A percentile compares a stretch with the other conserved stretches of the same genome.
Conservation (phyloP, 805 yeast genomes). For the Cyberlindnera galapagoensis region DNA sequence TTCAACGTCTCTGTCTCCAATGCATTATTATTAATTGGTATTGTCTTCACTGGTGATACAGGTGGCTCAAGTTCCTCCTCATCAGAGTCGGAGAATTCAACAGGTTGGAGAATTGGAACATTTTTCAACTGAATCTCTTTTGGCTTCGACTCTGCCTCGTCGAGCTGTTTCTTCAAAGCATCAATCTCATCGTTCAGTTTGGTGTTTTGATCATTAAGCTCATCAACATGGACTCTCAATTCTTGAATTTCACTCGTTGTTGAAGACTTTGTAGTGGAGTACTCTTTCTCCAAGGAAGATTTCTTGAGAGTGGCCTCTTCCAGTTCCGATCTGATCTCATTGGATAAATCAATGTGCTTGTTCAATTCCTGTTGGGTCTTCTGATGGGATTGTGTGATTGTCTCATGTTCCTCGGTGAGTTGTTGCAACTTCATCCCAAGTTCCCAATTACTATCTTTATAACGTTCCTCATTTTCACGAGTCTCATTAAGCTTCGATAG, state of each 20-base stretch:
- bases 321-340: conserved; percentile 38
- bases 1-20: conserved; percentile 62
- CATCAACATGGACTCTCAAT: conserved; percentile 45
- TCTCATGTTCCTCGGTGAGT: conserved; percentile 25
- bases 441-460: conserved; percentile 61
- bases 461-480: conserved; percentile 34
- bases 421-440: conserved; percentile 46
- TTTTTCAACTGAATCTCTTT: conserved; percentile 9
- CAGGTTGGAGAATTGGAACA: conserved; percentile 22
- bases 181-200: conserved; percentile 38
- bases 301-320: conserved; percentile 40
- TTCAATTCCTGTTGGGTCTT: conserved; percentile 35
- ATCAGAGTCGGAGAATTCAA: conserved; percentile 26
- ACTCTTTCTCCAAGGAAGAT: conserved; percentile 33
- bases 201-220: conserved; percentile 66
- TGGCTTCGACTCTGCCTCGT: conserved; percentile 14
- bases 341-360: conserved; percentile 30
- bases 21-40: conserved; percentile 36
- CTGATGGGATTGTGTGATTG: conserved; percentile 36
- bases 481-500: conserved; percentile 21
- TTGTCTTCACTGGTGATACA: conserved; percentile 28
- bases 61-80: conserved; percentile 34
- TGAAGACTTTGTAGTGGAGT: conserved; percentile 29
- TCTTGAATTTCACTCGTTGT: conserved; percentile 39
- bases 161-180: conserved; percentile 18